Percentiles rank a stretch among this genome's conserved stretches.
These are phyloP conservation scores for Phytophthora pistaciae DNA, from an alignment of 352 stramenopile genomes.

Conservation along the genomic window DNA sequence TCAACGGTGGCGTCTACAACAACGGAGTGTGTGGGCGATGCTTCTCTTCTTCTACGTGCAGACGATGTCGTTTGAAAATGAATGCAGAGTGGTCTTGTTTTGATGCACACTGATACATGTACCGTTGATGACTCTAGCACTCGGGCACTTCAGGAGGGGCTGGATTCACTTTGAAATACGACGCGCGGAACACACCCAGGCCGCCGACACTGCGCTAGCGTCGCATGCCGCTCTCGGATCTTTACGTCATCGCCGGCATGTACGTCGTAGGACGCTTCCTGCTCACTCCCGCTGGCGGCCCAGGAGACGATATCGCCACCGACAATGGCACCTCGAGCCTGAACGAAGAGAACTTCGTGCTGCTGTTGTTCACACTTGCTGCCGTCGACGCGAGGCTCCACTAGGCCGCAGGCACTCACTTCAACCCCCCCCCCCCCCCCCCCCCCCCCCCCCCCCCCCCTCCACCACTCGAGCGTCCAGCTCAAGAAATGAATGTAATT, in stretches of 20 bases:
- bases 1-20: conserved; percentile 37
- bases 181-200: not conserved
- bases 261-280: conserved; percentile 15
- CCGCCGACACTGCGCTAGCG: not conserved
- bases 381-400: not conserved
- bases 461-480: too few species aligned
- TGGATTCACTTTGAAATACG: not conserved
- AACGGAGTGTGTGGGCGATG: not conserved
- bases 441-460: too few species aligned
- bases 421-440: not conserved
- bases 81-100: not conserved
- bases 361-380: conserved; percentile 16
- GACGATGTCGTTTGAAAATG: not conserved
- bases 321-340: not conserved
- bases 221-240: conserved; percentile 2
- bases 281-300: not conserved
- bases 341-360: conserved; percentile 18
- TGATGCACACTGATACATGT: not conserved
- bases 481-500: not conserved
- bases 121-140: not conserved
- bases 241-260: conserved; percentile 21
- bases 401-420: not conserved
- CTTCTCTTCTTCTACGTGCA: not conserved
- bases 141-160: not conserved
- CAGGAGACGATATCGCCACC: not conserved